Evolutionary conservation across 495 filamentous ascomycete genomes (phyloP).

Genomic region (Penicillium angulare): DNA sequence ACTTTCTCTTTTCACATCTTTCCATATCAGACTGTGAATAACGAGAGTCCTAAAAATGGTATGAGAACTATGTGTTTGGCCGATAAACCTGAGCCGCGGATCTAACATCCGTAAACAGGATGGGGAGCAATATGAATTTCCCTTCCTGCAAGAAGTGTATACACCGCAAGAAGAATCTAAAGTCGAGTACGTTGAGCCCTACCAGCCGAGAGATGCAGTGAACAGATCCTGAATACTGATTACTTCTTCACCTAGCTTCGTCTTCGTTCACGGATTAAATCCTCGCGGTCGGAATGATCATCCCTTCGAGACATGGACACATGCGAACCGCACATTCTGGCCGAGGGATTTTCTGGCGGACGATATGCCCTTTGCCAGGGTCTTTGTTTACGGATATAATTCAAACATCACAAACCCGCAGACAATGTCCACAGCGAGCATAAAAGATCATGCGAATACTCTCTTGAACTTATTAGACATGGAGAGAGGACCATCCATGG

Average conservation of each 20-base stretch:
- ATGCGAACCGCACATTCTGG: constrained; percentile 40
- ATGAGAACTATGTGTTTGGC: not conserved
- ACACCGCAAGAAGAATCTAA: constrained; percentile 28
- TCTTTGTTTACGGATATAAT: constrained; percentile 47
- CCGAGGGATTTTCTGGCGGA: constrained; percentile 37
- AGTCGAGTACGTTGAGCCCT: constrained; percentile 24
- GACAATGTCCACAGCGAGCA: constrained; percentile 37
- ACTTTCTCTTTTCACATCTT: not conserved
- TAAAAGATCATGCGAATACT: constrained; percentile 41
- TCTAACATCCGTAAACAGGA: constrained; percentile 16
- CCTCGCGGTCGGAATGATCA: constrained; percentile 37
- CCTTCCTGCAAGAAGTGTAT: constrained; percentile 36
- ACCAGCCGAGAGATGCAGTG: not conserved
- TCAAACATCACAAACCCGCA: constrained; percentile 38
- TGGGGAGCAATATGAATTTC: constrained; percentile 28
- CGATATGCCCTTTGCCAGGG: constrained; percentile 38
- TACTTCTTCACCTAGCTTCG: constrained; percentile 17
- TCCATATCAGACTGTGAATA: too few species aligned
- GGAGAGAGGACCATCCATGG: constrained; percentile 29
- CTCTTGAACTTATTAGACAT: constrained; percentile 36
- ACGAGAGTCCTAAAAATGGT: constrained; percentile 16
- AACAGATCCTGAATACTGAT: not conserved
- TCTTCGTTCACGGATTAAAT: constrained; percentile 42
- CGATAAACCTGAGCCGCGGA: not conserved
- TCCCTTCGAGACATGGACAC: constrained; percentile 41